phyloP scores from a whole-genome alignment of 2,329 filamentous ascomycete genomes.

The Aureobasidium lini region DNA sequence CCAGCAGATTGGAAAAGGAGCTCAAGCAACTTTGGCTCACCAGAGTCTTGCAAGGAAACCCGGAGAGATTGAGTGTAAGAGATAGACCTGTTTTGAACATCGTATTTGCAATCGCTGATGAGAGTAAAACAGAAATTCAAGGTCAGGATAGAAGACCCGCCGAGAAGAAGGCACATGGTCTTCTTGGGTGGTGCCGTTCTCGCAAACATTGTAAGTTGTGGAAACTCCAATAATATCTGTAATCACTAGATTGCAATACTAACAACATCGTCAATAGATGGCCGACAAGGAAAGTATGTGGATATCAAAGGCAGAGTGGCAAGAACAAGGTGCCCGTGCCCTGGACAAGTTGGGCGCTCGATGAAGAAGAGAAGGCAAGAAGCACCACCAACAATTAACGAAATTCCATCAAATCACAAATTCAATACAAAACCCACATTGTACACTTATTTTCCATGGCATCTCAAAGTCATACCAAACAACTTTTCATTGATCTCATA shows the following conservation, averaged over 20 bases:
- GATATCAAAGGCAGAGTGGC: conserved; percentile 95
- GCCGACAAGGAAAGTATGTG: conserved; percentile 99
- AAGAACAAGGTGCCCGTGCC: conserved; percentile 77
- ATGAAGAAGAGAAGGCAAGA: conserved; percentile 34
- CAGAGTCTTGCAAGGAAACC: conserved; percentile 79
- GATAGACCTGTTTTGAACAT: conserved; percentile 8
- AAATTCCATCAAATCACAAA: too few species aligned
- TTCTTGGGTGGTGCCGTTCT: conserved; percentile 94
- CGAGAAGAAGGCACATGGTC: conserved; percentile 96
- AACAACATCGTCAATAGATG: conserved; percentile 50
- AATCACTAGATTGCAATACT: background rate
- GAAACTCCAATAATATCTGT: background rate
- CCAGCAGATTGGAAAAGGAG: conserved; percentile 93
- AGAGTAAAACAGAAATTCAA: conserved; percentile 92
- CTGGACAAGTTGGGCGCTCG: conserved; percentile 90
- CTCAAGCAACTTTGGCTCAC: conserved; percentile 98
- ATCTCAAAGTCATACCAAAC: too few species aligned
- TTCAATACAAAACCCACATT: too few species aligned
- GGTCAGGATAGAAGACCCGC: conserved; percentile 96
- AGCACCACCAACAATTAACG: background rate
- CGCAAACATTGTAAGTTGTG: conserved; percentile 68
- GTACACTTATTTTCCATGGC: too few species aligned
- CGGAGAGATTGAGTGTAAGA: conserved; percentile 70
- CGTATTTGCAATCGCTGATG: background rate
- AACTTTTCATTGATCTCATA: too few species aligned